Evolutionary conservation across 2,329 filamentous ascomycete genomes (phyloP), one percentile per base, ranked within the genome.

Genomic region (Esteya vermicola): DNA sequence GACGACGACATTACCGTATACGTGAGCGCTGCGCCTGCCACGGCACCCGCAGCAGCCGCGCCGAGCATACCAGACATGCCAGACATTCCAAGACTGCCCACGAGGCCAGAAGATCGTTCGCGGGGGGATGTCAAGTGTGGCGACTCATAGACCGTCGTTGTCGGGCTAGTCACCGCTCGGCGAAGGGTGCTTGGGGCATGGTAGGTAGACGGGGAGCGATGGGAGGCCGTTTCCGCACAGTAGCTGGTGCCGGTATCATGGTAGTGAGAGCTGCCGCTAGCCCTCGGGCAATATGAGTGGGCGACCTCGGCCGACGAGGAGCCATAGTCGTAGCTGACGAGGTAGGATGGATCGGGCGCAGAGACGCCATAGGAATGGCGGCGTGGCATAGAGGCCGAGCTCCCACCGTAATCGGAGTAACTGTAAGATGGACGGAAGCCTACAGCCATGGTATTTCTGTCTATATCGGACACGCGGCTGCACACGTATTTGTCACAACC

Each of bases 361-460:
- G n/a, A 51, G n/a, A 54, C 48, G 9, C 9, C 19, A 6, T 27
- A 27, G 16, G 26, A 31, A n/a, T 32, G 27, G 20, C 43, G 32
- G 16, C 44, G 36, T 4, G 37, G 32, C 14, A 57, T 58, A 4
- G 60, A 60, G 13, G 58, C 54, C 13, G 58, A 54, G 19, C 58
- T 57, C 26, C 42, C 48, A 46, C 62, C 56, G 39, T 53, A 48
- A 6, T 57, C 47, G 21, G 56, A 50, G 38, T 63, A 60, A 26
- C 57, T 56, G 31, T 51, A 48, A 30, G 56, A 53, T 12, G 56
- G 55, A 9, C 66, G 65, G 55, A 76, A 81, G 37, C 88, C 74
- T 23, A 84, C 81, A 54, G 91, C 83, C 54, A 93, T 77, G 50
- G 72, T 81, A 61, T 93, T 93, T 38, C 83, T 83, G 61, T 93